These are phyloP conservation scores for Iris pallida DNA, from an alignment of 116 monocot genomes.

Conservation along the genomic window DNA sequence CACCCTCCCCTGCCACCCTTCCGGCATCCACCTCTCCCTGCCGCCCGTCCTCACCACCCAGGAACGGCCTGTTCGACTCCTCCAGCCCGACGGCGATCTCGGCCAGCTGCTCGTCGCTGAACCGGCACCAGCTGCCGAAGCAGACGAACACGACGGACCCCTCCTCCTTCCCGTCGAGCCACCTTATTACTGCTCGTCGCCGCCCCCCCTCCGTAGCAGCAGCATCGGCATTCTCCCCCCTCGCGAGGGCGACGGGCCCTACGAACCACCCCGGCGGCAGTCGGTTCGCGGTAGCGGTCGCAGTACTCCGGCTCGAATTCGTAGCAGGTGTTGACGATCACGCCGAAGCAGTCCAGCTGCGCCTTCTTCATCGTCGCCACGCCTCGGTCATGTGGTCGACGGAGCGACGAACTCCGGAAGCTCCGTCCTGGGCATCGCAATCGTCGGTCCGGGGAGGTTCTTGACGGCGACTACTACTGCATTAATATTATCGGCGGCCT, in stretches of 20 bases:
- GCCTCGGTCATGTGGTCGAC: constrained; percentile 2
- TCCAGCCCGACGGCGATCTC: constrained; percentile 7
- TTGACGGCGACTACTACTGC: constrained; percentile 4
- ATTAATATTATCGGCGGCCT: too few species aligned
- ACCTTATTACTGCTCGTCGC: constrained; percentile 1
- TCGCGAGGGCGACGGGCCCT: constrained; percentile 9
- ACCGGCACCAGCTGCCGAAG: constrained; percentile 8
- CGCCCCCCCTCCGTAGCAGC: not conserved
- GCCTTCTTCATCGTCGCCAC: constrained; percentile 7
- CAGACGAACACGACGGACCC: constrained; percentile 13
- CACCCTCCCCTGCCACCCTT: constrained; percentile 20
- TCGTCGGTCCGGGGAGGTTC: constrained; percentile 9
- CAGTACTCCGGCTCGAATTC: constrained; percentile 17
- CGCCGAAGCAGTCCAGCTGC: constrained; percentile 12
- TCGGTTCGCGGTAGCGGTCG: constrained; percentile 2
- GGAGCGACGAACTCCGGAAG: constrained; percentile 7
- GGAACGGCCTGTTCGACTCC: not conserved
- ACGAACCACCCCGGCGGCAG: constrained; percentile 6
- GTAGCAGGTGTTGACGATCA: constrained; percentile 25
- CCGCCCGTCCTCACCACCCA: constrained; percentile 12
- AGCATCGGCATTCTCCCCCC: not conserved
- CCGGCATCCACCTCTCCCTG: not conserved
- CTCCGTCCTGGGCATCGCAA: constrained; percentile 6
- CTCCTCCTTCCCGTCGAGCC: constrained; percentile 7
- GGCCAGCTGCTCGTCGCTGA: constrained; percentile 2